Base-by-base conservation (phyloP, 1,139 yeast species). In the Blastobotrys elegans region DNA sequence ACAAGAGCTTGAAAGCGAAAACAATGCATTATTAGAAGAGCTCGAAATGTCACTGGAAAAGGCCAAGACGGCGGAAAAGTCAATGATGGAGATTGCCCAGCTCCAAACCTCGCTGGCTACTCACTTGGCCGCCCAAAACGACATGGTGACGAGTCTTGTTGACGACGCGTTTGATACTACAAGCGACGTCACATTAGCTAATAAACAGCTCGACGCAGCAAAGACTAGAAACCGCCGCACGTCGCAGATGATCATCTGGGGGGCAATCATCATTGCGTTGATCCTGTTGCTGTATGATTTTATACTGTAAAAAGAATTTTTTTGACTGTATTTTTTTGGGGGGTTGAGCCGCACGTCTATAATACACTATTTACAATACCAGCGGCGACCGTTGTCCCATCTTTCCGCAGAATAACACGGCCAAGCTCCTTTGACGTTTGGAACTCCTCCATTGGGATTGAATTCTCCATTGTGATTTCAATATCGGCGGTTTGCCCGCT, bases 351-450 rank as follows among this genome's bases (percentile, higher is more conserved):
- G 27, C 27, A 24, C 14, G 5, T 10, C 32, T 30, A 10, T 30
- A 13, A 10, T 22, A 38, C 21, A 26, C 32, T 38, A 49, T 65
- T 68, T n/a, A 67, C 80, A 1, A 72, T 73, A 26, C 97, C 97
- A 0, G 97, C 96, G 8, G 95, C 97, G 43, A 92, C 76, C 0
- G 97, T 88, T 26, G 72, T 62, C 2, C 97, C 97, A 57, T 87
- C 96, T 58, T 84, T 80, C 61, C 98, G 80, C 40, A 92, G 67
- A 6, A 94, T 92, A 21, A 92, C 72, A 58, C 96, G 75, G 1
- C 97, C 96, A 42, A 92, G 69, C 35, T 78, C 78, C 56, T 74
- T 75, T 61, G 81, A 80, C 42, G 82, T 78, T 11, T 68, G 68
- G 57, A 75, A 83, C 20, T 74, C 72, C 27, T 88, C 73, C 43